phyloP scores from a whole-genome alignment of 208 protist species.

The Naegleria gruberi region DNA sequence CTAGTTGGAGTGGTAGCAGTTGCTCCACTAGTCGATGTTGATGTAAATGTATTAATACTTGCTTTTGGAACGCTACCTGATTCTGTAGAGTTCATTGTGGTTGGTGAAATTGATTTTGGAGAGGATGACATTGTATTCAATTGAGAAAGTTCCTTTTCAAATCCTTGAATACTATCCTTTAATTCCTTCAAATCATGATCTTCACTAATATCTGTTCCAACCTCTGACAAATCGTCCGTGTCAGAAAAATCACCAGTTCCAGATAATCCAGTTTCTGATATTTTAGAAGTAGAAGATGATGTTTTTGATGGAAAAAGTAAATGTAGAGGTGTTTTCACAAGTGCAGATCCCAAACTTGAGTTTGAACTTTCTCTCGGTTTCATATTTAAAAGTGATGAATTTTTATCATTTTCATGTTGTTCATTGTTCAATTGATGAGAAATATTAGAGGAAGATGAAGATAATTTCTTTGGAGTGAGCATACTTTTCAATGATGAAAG shows the following conservation, averaged over 20 bases:
- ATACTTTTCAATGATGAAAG: background rate
- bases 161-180: background rate
- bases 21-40: background rate
- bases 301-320: background rate
- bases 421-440: background rate
- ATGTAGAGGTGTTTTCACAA: background rate
- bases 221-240: background rate
- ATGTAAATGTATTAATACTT: background rate
- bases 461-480: background rate
- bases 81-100: no score
- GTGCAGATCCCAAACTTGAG: background rate
- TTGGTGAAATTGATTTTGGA: background rate
- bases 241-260: background rate
- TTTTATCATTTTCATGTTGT: background rate
- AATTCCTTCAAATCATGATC: background rate
- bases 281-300: background rate
- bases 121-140: no score
- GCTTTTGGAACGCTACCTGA: background rate
- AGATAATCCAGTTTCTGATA: background rate
- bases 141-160: background rate
- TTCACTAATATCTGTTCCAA: background rate
- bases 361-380: background rate
- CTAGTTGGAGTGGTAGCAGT: background rate
- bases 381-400: background rate
- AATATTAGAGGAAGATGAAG: background rate